These are phyloP conservation scores for Pholiota molesta DNA, from an alignment of 768 basidiomycete species.

Conservation along the genomic window DNA sequence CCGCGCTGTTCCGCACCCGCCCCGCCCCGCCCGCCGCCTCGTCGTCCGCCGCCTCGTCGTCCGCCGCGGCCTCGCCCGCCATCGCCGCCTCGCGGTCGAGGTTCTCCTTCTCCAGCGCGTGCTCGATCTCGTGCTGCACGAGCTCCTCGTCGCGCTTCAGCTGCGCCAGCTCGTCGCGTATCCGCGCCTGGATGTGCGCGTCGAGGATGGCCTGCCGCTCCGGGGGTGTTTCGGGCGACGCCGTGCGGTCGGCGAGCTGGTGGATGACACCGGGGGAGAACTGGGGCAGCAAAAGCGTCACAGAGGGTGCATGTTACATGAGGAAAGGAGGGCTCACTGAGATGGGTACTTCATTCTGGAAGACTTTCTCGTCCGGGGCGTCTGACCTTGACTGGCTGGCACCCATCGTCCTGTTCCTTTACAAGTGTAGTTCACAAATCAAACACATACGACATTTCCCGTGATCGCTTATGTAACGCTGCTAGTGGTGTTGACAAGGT, in stretches of 20 bases:
- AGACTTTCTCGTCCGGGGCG: slow-evolving; percentile 55
- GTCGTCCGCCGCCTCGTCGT: slow-evolving; percentile 36
- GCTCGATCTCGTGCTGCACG: slow-evolving; percentile 74
- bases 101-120: slow-evolving; percentile 86
- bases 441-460: slow-evolving; percentile 4
- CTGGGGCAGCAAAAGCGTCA: slow-evolving; percentile 35
- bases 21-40: slow-evolving; percentile 37
- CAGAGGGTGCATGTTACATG: neutral
- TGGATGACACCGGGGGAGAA: slow-evolving; percentile 86
- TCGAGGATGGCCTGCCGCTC: slow-evolving; percentile 79
- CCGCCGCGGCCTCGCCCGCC: slow-evolving; percentile 45
- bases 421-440: neutral
- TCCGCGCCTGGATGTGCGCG: slow-evolving; percentile 69
- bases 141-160: slow-evolving; percentile 71
- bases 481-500: too few species aligned
- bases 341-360: slow-evolving; percentile 54
- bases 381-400: slow-evolving; percentile 66
- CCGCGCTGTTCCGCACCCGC: slow-evolving; percentile 59
- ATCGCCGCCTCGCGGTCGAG: slow-evolving; percentile 70
- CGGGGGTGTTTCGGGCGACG: slow-evolving; percentile 59
- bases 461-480: slow-evolving; percentile 4
- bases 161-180: slow-evolving; percentile 66
- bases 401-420: slow-evolving; percentile 50
- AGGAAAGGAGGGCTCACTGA: slow-evolving; percentile 40
- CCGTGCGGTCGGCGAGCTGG: slow-evolving; percentile 68